A percentile compares a stretch with the other conserved stretches of the same genome.
Conservation (phyloP, 306 rosid genomes). For the Cicer arietinum region DNA sequence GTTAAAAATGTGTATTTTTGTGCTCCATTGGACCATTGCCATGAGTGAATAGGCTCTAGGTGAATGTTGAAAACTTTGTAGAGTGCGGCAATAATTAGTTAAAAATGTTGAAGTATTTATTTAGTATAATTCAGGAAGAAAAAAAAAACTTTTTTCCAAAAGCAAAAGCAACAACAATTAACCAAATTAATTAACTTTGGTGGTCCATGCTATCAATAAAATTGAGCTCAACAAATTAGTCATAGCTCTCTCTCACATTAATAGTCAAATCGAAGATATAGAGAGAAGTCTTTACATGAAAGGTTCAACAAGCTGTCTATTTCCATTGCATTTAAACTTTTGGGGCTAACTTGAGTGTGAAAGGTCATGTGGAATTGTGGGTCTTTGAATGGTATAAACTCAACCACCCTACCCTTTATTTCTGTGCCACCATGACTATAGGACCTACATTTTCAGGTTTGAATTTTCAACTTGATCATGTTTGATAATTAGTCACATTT, state of each 20-base stretch:
- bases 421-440: constrained; percentile 22
- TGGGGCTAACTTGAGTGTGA: constrained; percentile 18
- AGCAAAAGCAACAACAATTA: background rate
- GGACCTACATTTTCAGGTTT: constrained; percentile 8
- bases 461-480: background rate
- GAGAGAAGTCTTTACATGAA: background rate
- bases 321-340: constrained; percentile 20
- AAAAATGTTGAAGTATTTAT: too few species aligned
- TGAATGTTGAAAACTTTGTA: too few species aligned
- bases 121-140: too few species aligned
- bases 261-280: background rate
- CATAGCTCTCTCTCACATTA: background rate
- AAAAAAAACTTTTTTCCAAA: too few species aligned
- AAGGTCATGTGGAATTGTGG: constrained; percentile 29
- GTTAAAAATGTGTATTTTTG: too few species aligned
- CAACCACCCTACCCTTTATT: constrained; percentile 18
- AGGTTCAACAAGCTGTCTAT: background rate
- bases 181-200: background rate
- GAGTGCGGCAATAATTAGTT: too few species aligned
- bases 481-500: background rate
- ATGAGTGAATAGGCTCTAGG: too few species aligned
- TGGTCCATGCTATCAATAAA: background rate
- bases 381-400: background rate
- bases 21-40: too few species aligned
- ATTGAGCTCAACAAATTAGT: constrained; percentile 3